Percentiles rank a stretch among this genome's conserved stretches.
Conservation (phyloP, 352 stramenopile species). For the Detonula confervacea region DNA sequence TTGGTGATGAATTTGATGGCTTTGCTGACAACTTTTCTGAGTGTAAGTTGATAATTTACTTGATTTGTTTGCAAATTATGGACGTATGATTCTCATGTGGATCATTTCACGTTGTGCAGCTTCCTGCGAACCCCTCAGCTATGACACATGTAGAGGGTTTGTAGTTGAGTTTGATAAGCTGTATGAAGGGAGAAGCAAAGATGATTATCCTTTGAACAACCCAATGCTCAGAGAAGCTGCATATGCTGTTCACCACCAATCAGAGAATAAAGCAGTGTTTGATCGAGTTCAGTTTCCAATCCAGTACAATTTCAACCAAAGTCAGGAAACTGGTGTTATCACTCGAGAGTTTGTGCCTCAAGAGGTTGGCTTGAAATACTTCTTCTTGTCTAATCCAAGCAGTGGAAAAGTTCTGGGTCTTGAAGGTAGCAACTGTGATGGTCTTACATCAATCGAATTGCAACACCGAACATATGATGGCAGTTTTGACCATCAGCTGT, state of each 20-base stretch:
- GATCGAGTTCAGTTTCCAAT: background rate
- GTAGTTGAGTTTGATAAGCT: background rate
- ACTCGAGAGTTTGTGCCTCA: too few species aligned
- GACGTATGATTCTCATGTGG: background rate
- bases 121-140: background rate
- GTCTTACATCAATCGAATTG: background rate
- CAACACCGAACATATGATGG: background rate
- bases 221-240: background rate
- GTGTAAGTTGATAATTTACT: background rate
- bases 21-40: conserved; percentile 9
- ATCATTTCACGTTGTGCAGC: background rate
- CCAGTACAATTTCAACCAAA: background rate
- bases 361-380: background rate
- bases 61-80: background rate
- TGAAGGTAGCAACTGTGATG: background rate
- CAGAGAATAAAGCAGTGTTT: background rate
- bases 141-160: background rate
- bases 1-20: conserved; percentile 9
- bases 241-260: background rate
- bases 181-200: conserved; percentile 9
- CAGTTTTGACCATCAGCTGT: background rate
- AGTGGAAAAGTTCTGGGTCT: conserved; percentile 1
- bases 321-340: too few species aligned
- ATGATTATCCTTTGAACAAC: background rate
- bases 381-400: background rate